Evolutionary conservation across 2,329 filamentous ascomycete species (phyloP), one percentile per base, ranked within the genome.

Genomic region (Curvularia lunata): DNA sequence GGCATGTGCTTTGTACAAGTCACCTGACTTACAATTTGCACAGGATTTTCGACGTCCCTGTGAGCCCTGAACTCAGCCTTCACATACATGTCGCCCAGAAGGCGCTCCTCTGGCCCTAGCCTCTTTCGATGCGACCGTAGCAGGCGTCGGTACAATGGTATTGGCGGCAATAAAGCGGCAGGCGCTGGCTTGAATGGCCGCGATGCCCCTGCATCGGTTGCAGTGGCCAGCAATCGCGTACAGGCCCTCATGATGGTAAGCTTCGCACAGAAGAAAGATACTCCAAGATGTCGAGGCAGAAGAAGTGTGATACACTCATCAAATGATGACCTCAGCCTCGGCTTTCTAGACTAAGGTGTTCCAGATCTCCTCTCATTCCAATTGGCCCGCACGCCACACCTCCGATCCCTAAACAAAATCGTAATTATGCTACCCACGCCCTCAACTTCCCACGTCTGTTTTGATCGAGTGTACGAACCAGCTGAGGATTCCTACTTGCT

Each of bases 401-500:
- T 59, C 58, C 52, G 19, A 53, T 48, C 60, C 59, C 42, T 54
- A 48, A 48, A 58, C 48, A 57, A 60, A 62, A 51, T 54, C 48
- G 21, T 53, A 49, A 66, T 47, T 28, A 97, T 97, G 93, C 86
- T 99, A 27, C 93, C 94, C 9, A 99, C 95, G 1, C 95, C 95
- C 13, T 91, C 91, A 56, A 99, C 95, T 2, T 91, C 91, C 21
- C 95, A 99, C 79, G 91, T 98, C 58, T 86, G 89, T 53, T 96
- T 93, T 78, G 86, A 91, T 75, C 87, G 89, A 54, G 88, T 98
- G 67, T 99, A 99, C 79, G 93, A 97, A 74, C 95, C 95, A 34
- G 90, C 94, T 10, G 95, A 99, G 78, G 95, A 99, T 80, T 97
- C 93, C 5, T 99, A 92, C 74, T 86, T 99, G 43, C 85, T 99